Conservation (phyloP, 2,329 filamentous ascomycete genomes). For the Sclerotinia sclerotiorum region DNA sequence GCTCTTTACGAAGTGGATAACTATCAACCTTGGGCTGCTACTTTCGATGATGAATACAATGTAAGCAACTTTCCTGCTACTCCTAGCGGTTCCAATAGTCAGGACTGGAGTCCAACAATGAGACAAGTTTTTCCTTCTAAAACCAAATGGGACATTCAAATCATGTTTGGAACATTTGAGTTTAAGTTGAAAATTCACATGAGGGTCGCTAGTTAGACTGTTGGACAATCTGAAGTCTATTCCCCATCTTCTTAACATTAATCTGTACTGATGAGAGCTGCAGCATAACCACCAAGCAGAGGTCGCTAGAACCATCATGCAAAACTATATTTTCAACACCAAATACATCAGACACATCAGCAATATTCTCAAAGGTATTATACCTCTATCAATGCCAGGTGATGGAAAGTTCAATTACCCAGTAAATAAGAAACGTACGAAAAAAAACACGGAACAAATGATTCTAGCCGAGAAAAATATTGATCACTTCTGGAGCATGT, state of each 20-base stretch:
- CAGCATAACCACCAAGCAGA: not conserved
- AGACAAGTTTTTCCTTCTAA: not conserved
- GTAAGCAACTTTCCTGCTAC: not conserved
- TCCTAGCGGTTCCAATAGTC: not conserved
- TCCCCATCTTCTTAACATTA: not conserved
- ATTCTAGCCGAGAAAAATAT: not conserved
- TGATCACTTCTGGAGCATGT: not conserved
- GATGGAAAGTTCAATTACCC: not conserved
- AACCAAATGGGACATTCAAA: not conserved
- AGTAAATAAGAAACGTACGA: not conserved
- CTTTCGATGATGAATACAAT: not conserved
- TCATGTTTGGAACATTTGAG: not conserved
- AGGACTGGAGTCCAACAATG: not conserved
- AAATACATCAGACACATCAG: not conserved
- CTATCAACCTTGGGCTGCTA: constrained; percentile 3
- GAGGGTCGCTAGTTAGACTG: not conserved
- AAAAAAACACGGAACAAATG: not conserved
- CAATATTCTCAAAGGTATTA: not conserved
- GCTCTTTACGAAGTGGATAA: not conserved
- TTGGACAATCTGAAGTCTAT: not conserved
- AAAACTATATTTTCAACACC: not conserved
- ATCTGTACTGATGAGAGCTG: not conserved
- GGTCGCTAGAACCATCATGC: not conserved
- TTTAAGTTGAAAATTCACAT: not conserved
- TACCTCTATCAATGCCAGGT: too few species aligned